Percentiles rank a stretch among this genome's conserved stretches.
phyloP scores from a whole-genome alignment of 805 yeast genomes.

The Komagataella mondaviorum region DNA sequence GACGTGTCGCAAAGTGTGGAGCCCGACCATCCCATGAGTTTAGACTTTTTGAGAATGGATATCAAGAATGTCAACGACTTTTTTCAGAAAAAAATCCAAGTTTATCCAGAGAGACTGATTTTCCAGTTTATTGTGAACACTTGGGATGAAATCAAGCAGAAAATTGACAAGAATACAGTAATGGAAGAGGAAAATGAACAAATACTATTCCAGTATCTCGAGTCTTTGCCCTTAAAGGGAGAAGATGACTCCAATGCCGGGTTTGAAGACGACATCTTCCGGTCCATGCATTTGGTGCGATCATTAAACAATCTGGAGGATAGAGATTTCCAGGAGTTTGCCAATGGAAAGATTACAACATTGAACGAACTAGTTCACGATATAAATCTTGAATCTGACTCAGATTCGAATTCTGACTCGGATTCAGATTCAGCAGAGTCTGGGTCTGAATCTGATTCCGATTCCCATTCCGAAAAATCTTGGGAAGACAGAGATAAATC shows the following conservation, averaged over 20 bases:
- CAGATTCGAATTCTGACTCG: slow-evolving; percentile 13
- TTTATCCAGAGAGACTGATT: slow-evolving; percentile 69
- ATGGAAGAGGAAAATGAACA: slow-evolving; percentile 26
- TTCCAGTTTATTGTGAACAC: slow-evolving; percentile 64
- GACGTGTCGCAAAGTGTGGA: slow-evolving; percentile 98
- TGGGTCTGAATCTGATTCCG: slow-evolving; percentile 16
- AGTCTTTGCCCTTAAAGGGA: slow-evolving; percentile 42
- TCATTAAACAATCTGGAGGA: slow-evolving; percentile 80
- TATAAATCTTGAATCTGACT: slow-evolving; percentile 10
- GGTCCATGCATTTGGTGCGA: slow-evolving; percentile 66
- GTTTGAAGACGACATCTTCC: slow-evolving; percentile 69
- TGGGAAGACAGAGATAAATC: slow-evolving; percentile 28
- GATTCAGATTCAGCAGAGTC: slow-evolving; percentile 17
- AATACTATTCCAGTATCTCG: slow-evolving; percentile 27
- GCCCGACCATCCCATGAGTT: slow-evolving; percentile 94
- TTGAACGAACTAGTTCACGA: slow-evolving; percentile 45
- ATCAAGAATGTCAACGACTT: slow-evolving; percentile 90
- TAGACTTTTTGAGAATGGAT: slow-evolving; percentile 94
- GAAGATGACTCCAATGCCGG: slow-evolving; percentile 43
- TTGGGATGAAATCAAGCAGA: slow-evolving; percentile 22
- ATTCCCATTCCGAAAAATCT: slow-evolving; percentile 10
- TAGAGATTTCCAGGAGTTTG: slow-evolving; percentile 70
- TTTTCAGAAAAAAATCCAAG: slow-evolving; percentile 62
- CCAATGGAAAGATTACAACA: slow-evolving; percentile 70
- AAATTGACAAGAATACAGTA: slow-evolving; percentile 12